phyloP scores from a whole-genome alignment of 2,329 filamentous ascomycete species.

The Fusarium sp. region DNA sequence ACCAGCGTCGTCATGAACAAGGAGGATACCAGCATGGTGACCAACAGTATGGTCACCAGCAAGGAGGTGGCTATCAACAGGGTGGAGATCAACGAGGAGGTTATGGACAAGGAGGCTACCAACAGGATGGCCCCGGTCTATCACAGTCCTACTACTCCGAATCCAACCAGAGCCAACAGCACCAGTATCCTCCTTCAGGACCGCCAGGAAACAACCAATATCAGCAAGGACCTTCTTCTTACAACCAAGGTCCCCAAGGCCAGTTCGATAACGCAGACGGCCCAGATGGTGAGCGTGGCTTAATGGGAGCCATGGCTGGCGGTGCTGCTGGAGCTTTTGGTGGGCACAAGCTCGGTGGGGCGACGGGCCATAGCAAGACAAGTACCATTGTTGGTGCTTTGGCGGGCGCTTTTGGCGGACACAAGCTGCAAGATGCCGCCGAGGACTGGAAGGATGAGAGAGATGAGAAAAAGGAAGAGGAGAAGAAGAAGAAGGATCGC shows the following conservation, averaged over 20 bases:
- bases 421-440: slow-evolving; percentile 59
- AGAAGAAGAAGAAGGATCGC: slow-evolving; percentile 25
- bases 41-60: not conserved
- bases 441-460: slow-evolving; percentile 58
- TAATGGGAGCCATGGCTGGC: slow-evolving; percentile 59
- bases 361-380: slow-evolving; percentile 50
- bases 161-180: slow-evolving; percentile 13
- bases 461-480: slow-evolving; percentile 53
- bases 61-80: not conserved
- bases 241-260: slow-evolving; percentile 11
- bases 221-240: slow-evolving; percentile 10
- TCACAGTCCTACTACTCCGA: slow-evolving; percentile 30
- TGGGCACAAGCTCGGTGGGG: slow-evolving; percentile 58
- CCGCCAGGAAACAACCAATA: slow-evolving; percentile 11
- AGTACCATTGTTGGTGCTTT: slow-evolving; percentile 58
- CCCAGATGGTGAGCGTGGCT: slow-evolving; percentile 58
- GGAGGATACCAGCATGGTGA: slow-evolving; percentile 15
- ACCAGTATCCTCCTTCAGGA: slow-evolving; percentile 19
- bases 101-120: slow-evolving; percentile 7
- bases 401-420: slow-evolving; percentile 59
- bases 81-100: not conserved
- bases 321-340: slow-evolving; percentile 59
- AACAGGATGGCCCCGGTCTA: slow-evolving; percentile 22
- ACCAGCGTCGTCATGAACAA: slow-evolving; percentile 11
- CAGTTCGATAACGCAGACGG: slow-evolving; percentile 34